phyloP scores from a whole-genome alignment of 2,329 filamentous ascomycete genomes.

The Fusarium algeriense region DNA sequence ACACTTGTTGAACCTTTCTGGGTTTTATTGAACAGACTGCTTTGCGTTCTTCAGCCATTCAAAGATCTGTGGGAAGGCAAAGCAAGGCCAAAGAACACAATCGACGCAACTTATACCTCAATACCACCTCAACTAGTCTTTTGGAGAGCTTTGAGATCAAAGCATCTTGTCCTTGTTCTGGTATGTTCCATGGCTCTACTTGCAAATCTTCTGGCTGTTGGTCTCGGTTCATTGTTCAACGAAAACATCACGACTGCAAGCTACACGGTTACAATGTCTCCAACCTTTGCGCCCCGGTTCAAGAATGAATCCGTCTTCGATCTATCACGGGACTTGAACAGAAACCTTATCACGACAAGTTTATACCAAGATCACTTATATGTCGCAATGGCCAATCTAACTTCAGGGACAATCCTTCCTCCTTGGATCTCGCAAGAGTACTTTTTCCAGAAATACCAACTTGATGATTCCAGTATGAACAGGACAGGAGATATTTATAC shows the following conservation, averaged over 20 bases:
- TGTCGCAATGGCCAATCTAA: constrained; percentile 59
- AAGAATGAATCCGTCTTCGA: constrained; percentile 32
- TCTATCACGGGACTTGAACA: background rate
- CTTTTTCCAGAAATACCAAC: constrained; percentile 61
- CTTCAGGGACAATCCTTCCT: constrained; percentile 57
- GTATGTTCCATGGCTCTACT: constrained; percentile 63
- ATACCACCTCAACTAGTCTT: constrained; percentile 66
- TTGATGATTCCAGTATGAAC: background rate
- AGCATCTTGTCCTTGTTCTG: constrained; percentile 60
- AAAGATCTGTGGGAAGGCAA: constrained; percentile 59
- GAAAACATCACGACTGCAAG: constrained; percentile 43
- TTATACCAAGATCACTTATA: constrained; percentile 50
- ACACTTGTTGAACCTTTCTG: constrained; percentile 70
- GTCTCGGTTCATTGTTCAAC: constrained; percentile 64
- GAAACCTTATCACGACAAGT: background rate
- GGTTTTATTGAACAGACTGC: constrained; percentile 64
- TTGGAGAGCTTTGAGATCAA: constrained; percentile 57
- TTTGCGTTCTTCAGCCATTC: constrained; percentile 68
- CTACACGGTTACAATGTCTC: constrained; percentile 24
- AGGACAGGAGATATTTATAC: constrained; percentile 5
- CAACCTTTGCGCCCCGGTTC: constrained; percentile 33
- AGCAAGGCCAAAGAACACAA: constrained; percentile 51
- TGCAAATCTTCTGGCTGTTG: constrained; percentile 65
- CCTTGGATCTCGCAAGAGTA: constrained; percentile 61
- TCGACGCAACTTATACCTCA: constrained; percentile 63